Percentiles rank a stretch among this genome's conserved stretches.
These are phyloP conservation scores for Flaveria sonorensis DNA, from an alignment of 129 eudicot genomes.

Conservation along the genomic window DNA sequence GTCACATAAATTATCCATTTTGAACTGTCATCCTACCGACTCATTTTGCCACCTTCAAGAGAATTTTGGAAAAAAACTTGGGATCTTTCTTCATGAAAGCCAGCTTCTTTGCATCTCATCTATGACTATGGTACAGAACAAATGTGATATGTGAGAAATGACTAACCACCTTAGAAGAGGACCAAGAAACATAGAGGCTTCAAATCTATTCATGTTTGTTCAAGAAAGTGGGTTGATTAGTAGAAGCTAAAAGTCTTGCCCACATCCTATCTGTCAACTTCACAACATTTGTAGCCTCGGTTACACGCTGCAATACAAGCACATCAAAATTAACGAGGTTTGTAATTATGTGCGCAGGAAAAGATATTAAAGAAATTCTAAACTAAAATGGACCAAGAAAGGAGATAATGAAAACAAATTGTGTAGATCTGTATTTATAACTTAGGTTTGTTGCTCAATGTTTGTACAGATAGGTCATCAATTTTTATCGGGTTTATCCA, in stretches of 20 bases:
- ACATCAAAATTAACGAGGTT: background rate
- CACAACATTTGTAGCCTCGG: conserved; percentile 65
- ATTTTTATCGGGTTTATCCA: background rate
- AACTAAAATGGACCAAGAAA: background rate
- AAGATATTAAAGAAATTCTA: background rate
- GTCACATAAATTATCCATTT: background rate
- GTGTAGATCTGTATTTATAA: background rate
- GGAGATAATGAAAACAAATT: background rate
- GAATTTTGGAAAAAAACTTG: background rate
- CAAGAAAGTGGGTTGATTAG: conserved; percentile 73
- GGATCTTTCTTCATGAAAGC: background rate
- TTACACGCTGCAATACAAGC: conserved; percentile 63
- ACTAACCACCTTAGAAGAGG: conserved; percentile 12
- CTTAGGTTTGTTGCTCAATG: background rate
- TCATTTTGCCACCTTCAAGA: background rate
- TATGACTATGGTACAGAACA: background rate
- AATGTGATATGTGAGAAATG: conserved; percentile 3
- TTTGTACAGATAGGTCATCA: background rate
- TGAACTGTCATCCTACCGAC: background rate
- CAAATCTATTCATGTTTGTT: conserved; percentile 44
- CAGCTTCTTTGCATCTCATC: background rate
- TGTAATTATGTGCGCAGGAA: background rate
- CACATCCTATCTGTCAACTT: conserved; percentile 86
- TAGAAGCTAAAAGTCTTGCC: conserved; percentile 89
- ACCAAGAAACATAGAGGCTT: conserved; percentile 5